Base-by-base conservation (phyloP, 495 filamentous ascomycete genomes). In the Aspergillus mulundensis region DNA sequence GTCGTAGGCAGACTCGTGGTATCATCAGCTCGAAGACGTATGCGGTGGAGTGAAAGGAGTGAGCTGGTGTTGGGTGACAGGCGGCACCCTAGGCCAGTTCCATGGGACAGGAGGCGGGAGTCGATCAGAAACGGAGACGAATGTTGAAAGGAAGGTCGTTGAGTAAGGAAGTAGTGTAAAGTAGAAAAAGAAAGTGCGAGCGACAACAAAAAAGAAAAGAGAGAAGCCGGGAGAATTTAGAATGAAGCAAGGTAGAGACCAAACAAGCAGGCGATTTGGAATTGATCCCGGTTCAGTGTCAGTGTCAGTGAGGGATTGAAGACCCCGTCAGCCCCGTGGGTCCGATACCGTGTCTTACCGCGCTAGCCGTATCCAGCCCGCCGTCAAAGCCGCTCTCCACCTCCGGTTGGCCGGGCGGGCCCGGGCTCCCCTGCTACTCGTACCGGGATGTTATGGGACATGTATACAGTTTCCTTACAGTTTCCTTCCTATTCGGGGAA, bases 1-100 rank as follows among this genome's bases (percentile, higher is more conserved):
- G 68, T 28, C 25, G 25, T 28, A 28, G 25, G 25, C 4, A 28
- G 25, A 28, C 25, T 71, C 68, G 59, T 71, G 58, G 57, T 60
- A 48, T 64, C 66, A 57, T 65, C 39, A 62, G 41, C 18, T 40
- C 36, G 50, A 42, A 32, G 21, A 23, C 32, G 28, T 36, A 7
- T 36, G 32, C 2, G 32, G 23, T 18, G 8, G 38, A 24, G 39
- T 28, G 20, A 34, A 23, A 23, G 49, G 21, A 45, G 19, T 8
- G 16, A 20, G 24, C 48, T 38, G 52, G 12, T 25, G 32, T 50
- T 50, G 20, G 34, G 32, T 12, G 43, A 25, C 42, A 20, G 21
- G 24, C 49, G 44, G 56, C 49, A 49, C 42, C 23, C 53, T 53
- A 61, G 12, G 34, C 36, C 19, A 45, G 61, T 53, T 64, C 61